Base-by-base conservation (phyloP, 1,139 yeast species). In the Diutina ranongensis region DNA sequence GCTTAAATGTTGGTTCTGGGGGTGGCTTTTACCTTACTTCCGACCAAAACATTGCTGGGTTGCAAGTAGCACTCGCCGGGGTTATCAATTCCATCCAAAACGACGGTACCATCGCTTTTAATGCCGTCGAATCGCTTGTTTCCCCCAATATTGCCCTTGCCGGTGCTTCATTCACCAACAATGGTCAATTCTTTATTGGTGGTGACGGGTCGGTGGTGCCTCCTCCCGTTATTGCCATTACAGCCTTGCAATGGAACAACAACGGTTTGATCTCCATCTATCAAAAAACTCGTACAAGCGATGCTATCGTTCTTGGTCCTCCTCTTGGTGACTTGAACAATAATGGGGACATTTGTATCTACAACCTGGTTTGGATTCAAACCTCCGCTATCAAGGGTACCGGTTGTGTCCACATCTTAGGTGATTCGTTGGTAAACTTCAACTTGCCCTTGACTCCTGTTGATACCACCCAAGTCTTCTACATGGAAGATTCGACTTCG, bases 101-200 rank as follows among this genome's bases (percentile, higher is more conserved):
- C 18, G 32, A 38, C 15, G 42, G 42, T 12, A 16, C 22, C 21
- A 16, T 38, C 16, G n/a, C 42, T 13, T 38, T 38, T 32, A 38
- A 38, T 20, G 25, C 42, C 2, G 32, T 16, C 4, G 5, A 21
- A 10, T 38, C 42, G 13, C 15, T 25, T 2, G 25, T 25, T 22
- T n/a, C 32, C 32, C 42, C 42, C 33, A 38, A 22, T 5, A n/a
- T 20, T 15, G 28, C 25, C 42, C 32, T 38, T 15, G 42, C 25
- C 8, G 42, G 42, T 16, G 42, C 42, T 25, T n/a, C 32, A 10
- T 38, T 38, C 32, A 38, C 42, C 33, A 38, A 38, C 20, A 38
- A 38, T 18, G 42, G 42, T n/a, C 42, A 38, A 25, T 15, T 38
- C 28, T 38, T 20, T 21, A 20, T 38, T 15, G 33, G 20, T 16